These are phyloP conservation scores for Phytophthora nicotianae DNA, from an alignment of 352 stramenopile genomes.

Conservation along the genomic window DNA sequence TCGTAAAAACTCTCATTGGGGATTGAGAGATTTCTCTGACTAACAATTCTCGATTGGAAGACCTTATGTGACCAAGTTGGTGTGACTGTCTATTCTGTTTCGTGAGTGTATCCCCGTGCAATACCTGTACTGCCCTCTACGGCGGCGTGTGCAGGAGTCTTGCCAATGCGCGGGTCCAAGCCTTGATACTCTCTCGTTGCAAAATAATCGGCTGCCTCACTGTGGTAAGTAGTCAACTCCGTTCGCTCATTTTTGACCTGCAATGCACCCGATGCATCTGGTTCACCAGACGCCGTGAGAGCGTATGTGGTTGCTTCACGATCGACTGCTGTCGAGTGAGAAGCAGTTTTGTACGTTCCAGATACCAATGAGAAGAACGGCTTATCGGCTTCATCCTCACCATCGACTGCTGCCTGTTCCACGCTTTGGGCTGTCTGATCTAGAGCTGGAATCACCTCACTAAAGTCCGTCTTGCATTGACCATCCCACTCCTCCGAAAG, in stretches of 20 bases:
- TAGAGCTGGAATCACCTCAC: slow-evolving; percentile 73
- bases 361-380: slow-evolving; percentile 86
- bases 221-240: slow-evolving; percentile 68
- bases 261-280: slow-evolving; percentile 47
- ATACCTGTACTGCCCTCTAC: slow-evolving; percentile 78
- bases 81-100: slow-evolving; percentile 38
- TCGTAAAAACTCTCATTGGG: no score
- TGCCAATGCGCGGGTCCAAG: slow-evolving; percentile 80
- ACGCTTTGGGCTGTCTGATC: slow-evolving; percentile 45
- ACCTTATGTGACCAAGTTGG: not conserved
- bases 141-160: slow-evolving; percentile 79
- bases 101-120: slow-evolving; percentile 76
- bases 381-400: slow-evolving; percentile 55
- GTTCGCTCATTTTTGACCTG: slow-evolving; percentile 59
- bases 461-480: slow-evolving; percentile 85
- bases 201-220: slow-evolving; percentile 78
- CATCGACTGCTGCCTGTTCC: slow-evolving; percentile 25
- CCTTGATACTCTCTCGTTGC: slow-evolving; percentile 75
- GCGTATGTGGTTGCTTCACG: slow-evolving; percentile 23
- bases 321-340: slow-evolving; percentile 17
- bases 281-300: slow-evolving; percentile 33
- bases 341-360: slow-evolving; percentile 70
- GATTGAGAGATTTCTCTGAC: not conserved
- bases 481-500: slow-evolving; percentile 88
- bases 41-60: not conserved